Conservation (phyloP, 176 grass and related monocot species). For the Rhipidocladum racemiflorum region DNA sequence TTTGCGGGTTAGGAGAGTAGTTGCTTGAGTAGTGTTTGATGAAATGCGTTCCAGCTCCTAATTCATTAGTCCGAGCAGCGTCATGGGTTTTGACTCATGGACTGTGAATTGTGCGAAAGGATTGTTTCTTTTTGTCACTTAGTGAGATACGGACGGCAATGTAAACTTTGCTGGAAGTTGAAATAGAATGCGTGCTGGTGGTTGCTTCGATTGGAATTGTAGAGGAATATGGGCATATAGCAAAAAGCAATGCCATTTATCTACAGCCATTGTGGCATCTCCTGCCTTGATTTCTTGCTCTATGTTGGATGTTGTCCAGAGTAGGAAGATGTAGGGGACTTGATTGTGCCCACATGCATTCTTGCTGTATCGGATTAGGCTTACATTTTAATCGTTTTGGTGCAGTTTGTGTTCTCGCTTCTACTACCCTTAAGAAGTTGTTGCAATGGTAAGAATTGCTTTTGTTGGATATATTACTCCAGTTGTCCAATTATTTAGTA, state of each 20-base stretch:
- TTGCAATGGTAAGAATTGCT: constrained; percentile 66
- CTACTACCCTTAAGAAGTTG: constrained; percentile 87
- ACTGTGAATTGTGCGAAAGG: background rate
- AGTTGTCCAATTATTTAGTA: background rate
- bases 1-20: background rate
- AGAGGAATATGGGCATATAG: background rate
- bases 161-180: background rate
- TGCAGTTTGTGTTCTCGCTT: constrained; percentile 98
- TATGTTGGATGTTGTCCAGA: constrained; percentile 12
- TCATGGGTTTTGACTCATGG: background rate
- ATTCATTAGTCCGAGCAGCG: background rate
- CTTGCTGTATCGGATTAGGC: background rate
- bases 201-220: background rate
- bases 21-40: background rate
- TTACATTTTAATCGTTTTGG: constrained; percentile 26
- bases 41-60: background rate
- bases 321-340: background rate
- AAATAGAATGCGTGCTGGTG: background rate
- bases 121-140: background rate
- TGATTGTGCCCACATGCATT: background rate
- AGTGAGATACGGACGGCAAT: background rate
- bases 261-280: no score
- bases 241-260: no score
- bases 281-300: no score
- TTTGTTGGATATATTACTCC: background rate